Evolutionary conservation across 257 asterid species (phyloP).

Genomic region (Thymus quinquecostatus): DNA sequence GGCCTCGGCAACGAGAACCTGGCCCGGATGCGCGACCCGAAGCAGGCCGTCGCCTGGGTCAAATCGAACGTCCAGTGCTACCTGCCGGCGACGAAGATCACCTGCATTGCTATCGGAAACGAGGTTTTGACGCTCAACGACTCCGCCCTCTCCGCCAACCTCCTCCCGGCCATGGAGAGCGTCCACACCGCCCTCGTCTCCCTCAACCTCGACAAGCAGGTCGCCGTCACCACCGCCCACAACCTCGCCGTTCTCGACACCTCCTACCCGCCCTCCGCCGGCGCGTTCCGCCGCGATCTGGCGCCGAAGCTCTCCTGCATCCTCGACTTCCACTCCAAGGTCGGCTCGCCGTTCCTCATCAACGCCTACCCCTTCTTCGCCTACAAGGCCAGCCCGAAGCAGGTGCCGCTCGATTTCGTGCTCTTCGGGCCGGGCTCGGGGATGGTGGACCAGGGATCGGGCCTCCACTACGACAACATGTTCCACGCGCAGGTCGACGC

Average conservation of each 20-base stretch:
- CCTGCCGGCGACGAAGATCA: conserved; percentile 72
- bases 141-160: conserved; percentile 51
- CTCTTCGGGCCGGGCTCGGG: conserved; percentile 60
- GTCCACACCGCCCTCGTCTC: conserved; percentile 61
- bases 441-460: conserved; percentile 48
- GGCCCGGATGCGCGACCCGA: conserved; percentile 54
- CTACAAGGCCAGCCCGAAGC: conserved; percentile 66
- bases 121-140: conserved; percentile 74
- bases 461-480: conserved; percentile 77
- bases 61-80: conserved; percentile 60
- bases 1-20: conserved; percentile 69
- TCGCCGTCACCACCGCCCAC: conserved; percentile 79
- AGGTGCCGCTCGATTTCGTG: conserved; percentile 62
- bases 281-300: conserved; percentile 63
- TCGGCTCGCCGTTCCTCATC: conserved; percentile 66
- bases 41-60: conserved; percentile 67
- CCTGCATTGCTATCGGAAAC: conserved; percentile 79
- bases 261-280: conserved; percentile 89
- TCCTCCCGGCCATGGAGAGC: conserved; percentile 80
- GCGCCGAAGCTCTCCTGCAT: conserved; percentile 44
- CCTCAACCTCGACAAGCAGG: conserved; percentile 60
- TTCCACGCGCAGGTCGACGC: conserved; percentile 86
- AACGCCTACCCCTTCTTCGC: conserved; percentile 92
- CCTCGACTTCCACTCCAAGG: conserved; percentile 63
- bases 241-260: conserved; percentile 64